Base-by-base conservation (phyloP, 768 basidiomycete species). In the Boletales sp. region DNA sequence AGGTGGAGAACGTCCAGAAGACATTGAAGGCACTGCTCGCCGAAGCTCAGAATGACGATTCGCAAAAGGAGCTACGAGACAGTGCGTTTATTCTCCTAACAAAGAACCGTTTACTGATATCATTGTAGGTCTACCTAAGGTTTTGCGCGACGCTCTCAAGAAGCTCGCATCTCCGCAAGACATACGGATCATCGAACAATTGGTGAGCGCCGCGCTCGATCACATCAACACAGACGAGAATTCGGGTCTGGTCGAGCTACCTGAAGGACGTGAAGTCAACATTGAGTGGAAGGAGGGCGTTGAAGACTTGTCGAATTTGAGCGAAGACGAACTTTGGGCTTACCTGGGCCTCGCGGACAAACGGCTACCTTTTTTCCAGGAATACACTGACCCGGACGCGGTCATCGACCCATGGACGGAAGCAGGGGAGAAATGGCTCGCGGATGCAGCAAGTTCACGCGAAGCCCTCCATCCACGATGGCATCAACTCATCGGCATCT, bases 401-500 rank as follows among this genome's bases (percentile, higher is more conserved):
- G 29, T 9, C 5, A 30, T 50, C 18, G 37, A 60, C 11, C 41
- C 56, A 4, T 56, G 51, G 51, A 45, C 27, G 2, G 24, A 35
- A 1, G 51, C 49, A 9, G 54, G 54, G 7, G 30, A 53, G 21
- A 18, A 11, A 35, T 53, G 47, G 43, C 42, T 56, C 11, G 31
- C 31, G 14, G 37, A 48, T 6, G 15, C 47, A 19, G n/a, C 39
- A 2, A 31, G 3, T 4, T 15, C 32, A 5, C 4, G 31, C 11
- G 24, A 40, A 18, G 42, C 15, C 3, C 43, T 59, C 0, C 14
- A 5, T 5, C 49, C 47, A 7, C 21, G 50, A 6, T 58, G 60
- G 60, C 59, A 58, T 44, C 58, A 60, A 47, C 52, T 60, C 1
- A 52, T 58, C 4, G 53, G 56, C 8, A 55, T 63, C 18, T 12